Base-by-base conservation (phyloP, 108 stramenopile genomes). In the Nitzschia sp. region DNA sequence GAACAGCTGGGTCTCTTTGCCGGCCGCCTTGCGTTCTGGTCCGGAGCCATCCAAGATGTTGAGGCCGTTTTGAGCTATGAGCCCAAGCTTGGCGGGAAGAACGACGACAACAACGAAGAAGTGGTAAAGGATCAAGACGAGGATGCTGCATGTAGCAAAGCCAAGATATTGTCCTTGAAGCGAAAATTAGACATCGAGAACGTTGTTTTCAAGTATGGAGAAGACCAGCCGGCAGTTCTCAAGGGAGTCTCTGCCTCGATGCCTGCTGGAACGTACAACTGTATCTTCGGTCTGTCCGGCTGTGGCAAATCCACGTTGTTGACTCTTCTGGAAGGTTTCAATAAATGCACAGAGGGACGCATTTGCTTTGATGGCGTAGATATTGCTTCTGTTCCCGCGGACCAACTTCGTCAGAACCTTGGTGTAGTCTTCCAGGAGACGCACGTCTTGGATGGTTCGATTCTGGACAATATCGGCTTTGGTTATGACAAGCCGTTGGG, bases 401-500 rank as follows among this genome's bases (percentile, higher is more conserved):
- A 68, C 23, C 29, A 30, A 28, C 36, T 68, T 58, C 66, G 66
- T 3, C 30, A 58, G 18, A 35, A 58, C 11, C 33, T 68, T 1
- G 30, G 25, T 2, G 66, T 68, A 1, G 36, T 68, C 30, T 68
- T 68, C 24, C 66, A 68, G 33, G 21, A 58, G 23, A 68, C 56
- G 1, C 28, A 56, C 23, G 36, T 68, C 13, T 68, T 36, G 5
- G 33, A 68, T n/a, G 66, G 18, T 2, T 56, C 66, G 0, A 38
- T 68, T 34, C 57, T 31, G 19, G 66, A 68, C 56, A 68, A 68
- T 56, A 68, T 68, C 15, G 19, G 29, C 1, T 68, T 68, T 31
- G 66, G 66, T 0, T 24, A 29, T 1, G 28, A 31, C 0, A n/a
- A n/a, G n/a, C 38, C 38, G 38, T 9, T 42, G 9, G 38, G 38